A percentile compares a stretch with the other conserved stretches of the same genome.
Evolutionary conservation across 108 stramenopile genomes (phyloP).

Genomic region (Skeletonema menzelii): DNA sequence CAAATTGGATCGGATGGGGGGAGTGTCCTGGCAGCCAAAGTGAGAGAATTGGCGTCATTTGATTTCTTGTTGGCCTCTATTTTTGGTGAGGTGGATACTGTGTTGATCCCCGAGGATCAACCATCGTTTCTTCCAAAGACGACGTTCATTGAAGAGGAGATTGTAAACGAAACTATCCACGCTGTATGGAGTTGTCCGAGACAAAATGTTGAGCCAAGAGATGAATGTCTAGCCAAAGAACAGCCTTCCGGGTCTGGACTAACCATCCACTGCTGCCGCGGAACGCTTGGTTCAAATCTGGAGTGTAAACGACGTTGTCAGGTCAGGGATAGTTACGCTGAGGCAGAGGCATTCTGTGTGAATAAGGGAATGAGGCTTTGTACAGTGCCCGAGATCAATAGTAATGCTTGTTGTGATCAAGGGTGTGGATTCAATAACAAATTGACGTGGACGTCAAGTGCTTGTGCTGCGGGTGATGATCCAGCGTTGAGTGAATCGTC

Average conservation of each 20-base stretch:
- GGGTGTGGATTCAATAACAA: neutral
- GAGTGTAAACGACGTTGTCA: neutral
- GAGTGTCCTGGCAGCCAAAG: neutral
- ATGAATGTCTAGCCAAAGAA: neutral
- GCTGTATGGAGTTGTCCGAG: neutral
- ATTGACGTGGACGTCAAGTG: neutral
- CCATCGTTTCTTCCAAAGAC: neutral
- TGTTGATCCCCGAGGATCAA: neutral
- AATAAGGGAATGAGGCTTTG: neutral
- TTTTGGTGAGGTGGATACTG: neutral
- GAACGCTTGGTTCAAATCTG: neutral
- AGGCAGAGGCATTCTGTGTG: neutral
- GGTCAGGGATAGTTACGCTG: neutral
- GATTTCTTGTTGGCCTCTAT: neutral
- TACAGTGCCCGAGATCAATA: neutral
- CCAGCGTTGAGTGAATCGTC: neutral
- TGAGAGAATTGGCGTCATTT: neutral
- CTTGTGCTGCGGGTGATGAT: neutral
- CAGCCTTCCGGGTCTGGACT: neutral
- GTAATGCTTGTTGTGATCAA: neutral
- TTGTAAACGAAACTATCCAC: neutral
- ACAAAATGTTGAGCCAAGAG: neutral
- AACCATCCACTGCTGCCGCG: neutral
- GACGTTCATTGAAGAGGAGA: no score
- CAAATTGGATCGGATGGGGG: neutral